Evolutionary conservation across 2,329 filamentous ascomycete species (phyloP), one percentile per base, ranked within the genome.

Genomic region (Chalara sp.): DNA sequence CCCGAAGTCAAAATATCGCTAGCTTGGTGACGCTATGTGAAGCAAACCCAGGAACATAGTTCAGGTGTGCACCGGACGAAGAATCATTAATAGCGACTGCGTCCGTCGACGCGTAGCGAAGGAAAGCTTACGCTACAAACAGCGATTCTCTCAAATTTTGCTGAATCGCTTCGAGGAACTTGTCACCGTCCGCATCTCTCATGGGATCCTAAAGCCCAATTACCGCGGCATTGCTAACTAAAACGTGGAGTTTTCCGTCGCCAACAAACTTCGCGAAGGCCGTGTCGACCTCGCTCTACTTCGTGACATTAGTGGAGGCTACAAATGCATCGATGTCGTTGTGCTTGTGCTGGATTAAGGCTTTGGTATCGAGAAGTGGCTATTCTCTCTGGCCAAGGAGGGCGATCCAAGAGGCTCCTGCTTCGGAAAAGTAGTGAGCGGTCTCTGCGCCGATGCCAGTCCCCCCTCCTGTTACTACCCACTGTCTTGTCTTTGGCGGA

Each of bases 341-440:
- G 5, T 37, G 32, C 11, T 41, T 8, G 12, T 47, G 32, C 5
- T 32, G 13, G n/a, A 21, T 21, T 21, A 3, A 21, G 21, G 6
- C 47, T 42, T 61, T 55, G 0, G 60, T 57, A 3, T 56, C 52
- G 2, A 21, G 8, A 32, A 55, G 47, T 10, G 32, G 47, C 6
- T 32, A 8, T 1, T 44, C 21, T 5, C 32, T 57, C 37, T 55
- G 61, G 8, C 62, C 63, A 13, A 62, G 55, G 30, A 65, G 56
- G 39, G 64, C 48, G 32, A 68, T 52, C 6, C 49, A 57, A 44
- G 60, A 61, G 33, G 61, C 58, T 4, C 50, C 47, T n/a, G 58
- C 55, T n/a, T 41, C 55, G 6, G 65, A 53, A 39, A 58, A 58
- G 13, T 53, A 32, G 2, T 45, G 12, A 30, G 56, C 56, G 2